phyloP scores from a whole-genome alignment of 2,329 filamentous ascomycete genomes.

The Talaromyces pinophilus region DNA sequence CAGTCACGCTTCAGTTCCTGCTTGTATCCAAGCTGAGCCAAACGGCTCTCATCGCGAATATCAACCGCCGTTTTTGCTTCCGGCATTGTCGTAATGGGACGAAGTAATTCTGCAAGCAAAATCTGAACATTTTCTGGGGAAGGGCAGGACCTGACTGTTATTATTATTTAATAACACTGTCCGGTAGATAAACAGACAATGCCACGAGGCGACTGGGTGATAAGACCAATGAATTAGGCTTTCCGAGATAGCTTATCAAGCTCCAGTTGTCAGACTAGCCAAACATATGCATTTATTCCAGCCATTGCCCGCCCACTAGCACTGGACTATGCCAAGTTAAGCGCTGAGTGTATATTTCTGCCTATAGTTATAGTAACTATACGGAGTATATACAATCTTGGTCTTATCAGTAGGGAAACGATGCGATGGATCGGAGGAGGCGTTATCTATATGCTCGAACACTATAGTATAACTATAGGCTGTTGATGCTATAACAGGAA shows the following conservation, averaged over 20 bases:
- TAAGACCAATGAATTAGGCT: not conserved
- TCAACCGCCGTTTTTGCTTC: not conserved
- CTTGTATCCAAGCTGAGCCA: constrained; percentile 20
- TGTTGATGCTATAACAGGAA: too few species aligned
- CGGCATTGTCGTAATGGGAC: not conserved
- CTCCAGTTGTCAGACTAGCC: not conserved
- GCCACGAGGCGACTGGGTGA: not conserved
- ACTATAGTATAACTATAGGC: too few species aligned
- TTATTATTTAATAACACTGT: not conserved
- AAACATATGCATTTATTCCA: too few species aligned
- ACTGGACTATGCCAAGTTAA: not conserved
- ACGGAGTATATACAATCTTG: not conserved
- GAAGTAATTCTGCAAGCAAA: not conserved
- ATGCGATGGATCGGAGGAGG: not conserved
- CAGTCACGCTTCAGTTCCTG: constrained; percentile 20
- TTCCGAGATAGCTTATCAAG: not conserved
- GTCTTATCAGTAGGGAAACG: not conserved
- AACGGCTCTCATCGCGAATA: constrained; percentile 19
- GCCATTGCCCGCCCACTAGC: not conserved
- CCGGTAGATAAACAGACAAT: not conserved
- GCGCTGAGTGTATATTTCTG: not conserved
- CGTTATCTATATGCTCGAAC: too few species aligned
- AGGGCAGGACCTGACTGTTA: not conserved
- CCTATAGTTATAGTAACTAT: not conserved
- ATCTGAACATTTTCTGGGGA: not conserved